Evolutionary conservation across 345 rosid genomes (phyloP).

Genomic region (Dipteronia sinensis): DNA sequence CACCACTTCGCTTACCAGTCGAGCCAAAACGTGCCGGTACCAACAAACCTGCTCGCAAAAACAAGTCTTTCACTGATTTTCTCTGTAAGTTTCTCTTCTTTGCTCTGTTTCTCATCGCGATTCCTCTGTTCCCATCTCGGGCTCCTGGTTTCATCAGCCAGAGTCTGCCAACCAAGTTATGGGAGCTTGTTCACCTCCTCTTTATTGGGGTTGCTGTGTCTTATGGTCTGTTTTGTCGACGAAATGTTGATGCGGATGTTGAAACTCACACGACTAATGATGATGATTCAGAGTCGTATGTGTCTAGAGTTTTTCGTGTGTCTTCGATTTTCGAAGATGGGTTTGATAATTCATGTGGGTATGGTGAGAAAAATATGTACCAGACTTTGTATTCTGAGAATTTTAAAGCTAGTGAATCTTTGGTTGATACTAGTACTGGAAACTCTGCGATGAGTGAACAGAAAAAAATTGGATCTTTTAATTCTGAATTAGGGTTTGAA

Average conservation of each 20-base stretch:
- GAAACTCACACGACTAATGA: conserved; percentile 24
- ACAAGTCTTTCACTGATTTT: conserved; percentile 31
- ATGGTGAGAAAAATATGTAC: conserved; percentile 34
- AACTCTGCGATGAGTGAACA: conserved; percentile 24
- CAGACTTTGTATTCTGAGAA: conserved; percentile 18
- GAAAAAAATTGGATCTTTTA: conserved; percentile 23
- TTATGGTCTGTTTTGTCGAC: conserved; percentile 79
- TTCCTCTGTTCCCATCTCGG: conserved; percentile 76
- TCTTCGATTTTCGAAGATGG: conserved; percentile 65
- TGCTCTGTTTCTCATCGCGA: conserved; percentile 57
- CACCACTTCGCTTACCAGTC: conserved; percentile 1
- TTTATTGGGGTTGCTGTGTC: conserved; percentile 84
- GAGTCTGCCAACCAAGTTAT: conserved; percentile 53
- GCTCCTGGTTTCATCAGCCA: conserved; percentile 69
- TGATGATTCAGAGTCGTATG: conserved; percentile 51
- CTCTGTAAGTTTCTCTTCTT: conserved; percentile 58
- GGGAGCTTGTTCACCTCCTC: conserved; percentile 72
- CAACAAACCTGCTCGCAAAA: not conserved
- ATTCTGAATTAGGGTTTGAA: conserved; percentile 35
- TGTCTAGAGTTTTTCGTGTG: conserved; percentile 49
- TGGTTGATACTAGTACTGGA: not conserved
- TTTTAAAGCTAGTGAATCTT: conserved; percentile 16
- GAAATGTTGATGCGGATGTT: conserved; percentile 41
- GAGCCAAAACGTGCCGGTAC: not conserved
- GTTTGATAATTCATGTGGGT: conserved; percentile 43